These are phyloP conservation scores for Colletotrichum sp. DNA, from an alignment of 2,329 filamentous ascomycete species.

Conservation along the genomic window DNA sequence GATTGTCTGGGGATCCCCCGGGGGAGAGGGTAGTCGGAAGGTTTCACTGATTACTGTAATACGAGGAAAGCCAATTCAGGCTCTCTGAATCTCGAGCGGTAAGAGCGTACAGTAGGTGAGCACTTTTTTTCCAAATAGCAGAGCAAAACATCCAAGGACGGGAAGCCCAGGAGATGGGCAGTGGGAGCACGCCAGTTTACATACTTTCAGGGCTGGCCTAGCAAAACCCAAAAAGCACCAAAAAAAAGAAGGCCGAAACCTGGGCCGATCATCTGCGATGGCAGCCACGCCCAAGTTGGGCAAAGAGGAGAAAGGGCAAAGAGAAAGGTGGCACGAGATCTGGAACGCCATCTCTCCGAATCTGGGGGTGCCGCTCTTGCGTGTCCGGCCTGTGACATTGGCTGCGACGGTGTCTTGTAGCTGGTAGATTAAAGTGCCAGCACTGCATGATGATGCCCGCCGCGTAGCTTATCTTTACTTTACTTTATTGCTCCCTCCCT, in stretches of 20 bases:
- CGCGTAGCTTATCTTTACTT: not conserved
- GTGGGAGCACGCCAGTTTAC: not conserved
- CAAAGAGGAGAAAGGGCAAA: not conserved
- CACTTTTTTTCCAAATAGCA: not conserved
- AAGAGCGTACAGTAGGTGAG: not conserved
- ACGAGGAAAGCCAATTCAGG: not conserved
- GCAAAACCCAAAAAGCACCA: not conserved
- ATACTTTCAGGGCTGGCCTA: not conserved
- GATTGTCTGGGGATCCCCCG: not conserved
- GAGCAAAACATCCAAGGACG: not conserved
- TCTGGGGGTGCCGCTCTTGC: not conserved
- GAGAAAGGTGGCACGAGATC: not conserved
- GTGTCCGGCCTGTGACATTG: not conserved
- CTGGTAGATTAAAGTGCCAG: not conserved
- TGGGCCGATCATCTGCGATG: not conserved
- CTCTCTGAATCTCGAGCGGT: not conserved
- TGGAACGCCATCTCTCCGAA: not conserved
- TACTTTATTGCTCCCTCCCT: not conserved
- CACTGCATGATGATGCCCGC: not conserved
- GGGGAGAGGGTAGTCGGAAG: not conserved
- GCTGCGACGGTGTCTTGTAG: not conserved
- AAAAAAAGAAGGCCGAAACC: not conserved
- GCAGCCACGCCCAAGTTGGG: not conserved
- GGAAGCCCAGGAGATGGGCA: fast-evolving
- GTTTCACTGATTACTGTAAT: not conserved